Conservation (phyloP, 2,329 filamentous ascomycete species). For the Albophoma yamanashiensis region DNA sequence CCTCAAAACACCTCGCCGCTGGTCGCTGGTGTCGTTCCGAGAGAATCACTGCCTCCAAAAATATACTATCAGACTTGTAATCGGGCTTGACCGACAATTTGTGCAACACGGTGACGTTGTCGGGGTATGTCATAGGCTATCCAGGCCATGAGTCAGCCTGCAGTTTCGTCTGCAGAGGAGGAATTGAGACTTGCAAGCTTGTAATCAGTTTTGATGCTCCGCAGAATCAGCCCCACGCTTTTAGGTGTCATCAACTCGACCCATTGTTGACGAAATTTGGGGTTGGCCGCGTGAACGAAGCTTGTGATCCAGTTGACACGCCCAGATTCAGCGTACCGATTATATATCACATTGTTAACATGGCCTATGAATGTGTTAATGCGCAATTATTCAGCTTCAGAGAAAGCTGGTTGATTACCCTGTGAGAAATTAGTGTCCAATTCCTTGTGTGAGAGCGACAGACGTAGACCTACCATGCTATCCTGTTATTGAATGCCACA, state of each 20-base stretch:
- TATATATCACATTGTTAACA: constrained; percentile 80
- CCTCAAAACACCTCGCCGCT: constrained; percentile 63
- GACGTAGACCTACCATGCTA: constrained; percentile 36
- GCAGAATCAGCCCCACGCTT: constrained; percentile 63
- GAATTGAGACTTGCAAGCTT: constrained; percentile 59
- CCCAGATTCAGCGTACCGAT: constrained; percentile 72
- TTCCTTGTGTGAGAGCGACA: neutral
- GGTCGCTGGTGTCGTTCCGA: constrained; percentile 64
- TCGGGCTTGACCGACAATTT: constrained; percentile 50
- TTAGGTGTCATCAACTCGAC: constrained; percentile 54
- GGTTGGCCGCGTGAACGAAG: constrained; percentile 53
- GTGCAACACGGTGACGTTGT: constrained; percentile 75
- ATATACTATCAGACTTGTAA: constrained; percentile 34
- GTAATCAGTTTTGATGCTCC: constrained; percentile 71
- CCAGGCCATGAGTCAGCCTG: neutral
- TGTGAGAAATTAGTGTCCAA: constrained; percentile 3
- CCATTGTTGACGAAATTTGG: constrained; percentile 54
- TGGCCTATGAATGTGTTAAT: constrained; percentile 31
- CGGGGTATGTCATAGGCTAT: constrained; percentile 74
- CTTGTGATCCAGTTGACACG: constrained; percentile 70
- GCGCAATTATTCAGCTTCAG: no score
- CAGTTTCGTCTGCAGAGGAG: neutral
- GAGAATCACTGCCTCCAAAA: constrained; percentile 53
- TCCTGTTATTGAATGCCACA: constrained; percentile 23
- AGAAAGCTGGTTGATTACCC: neutral